Evolutionary conservation across 805 yeast genomes (phyloP), one percentile per base, ranked within the genome.

Genomic region (Hanseniaspora meyeri): DNA sequence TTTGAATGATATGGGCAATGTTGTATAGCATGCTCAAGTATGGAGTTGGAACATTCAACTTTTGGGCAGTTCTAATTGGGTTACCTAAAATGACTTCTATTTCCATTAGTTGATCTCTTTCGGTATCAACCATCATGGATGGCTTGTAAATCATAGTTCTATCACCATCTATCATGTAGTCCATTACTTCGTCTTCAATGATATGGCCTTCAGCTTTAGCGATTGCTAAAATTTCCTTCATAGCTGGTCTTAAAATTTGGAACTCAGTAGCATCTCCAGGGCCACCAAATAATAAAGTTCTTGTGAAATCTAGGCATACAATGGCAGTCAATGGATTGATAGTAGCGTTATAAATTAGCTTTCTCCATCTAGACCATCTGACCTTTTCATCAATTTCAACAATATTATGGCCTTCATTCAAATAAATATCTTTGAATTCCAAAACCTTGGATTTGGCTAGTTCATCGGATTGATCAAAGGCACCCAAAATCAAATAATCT

Each of bases 41-140:
- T 2, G 95, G 95, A 0, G 87, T 74, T 20, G 66, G 61, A n/a
- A 82, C 77, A 0, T 71, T 68, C 9, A 64, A 60, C 59, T 74
- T 74, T 43, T 70, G 68, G 10, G 83, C 85, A 43, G 77, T 72
- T 17, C 66, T 66, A 52, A 84, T 62, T 0, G 84, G 73, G 62
- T 82, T 85, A 4, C 91, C 90, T 51, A 85, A 69, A 59, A 87
- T 82, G 24, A 78, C 83, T 63, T 85, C 89, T 32, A 81, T 67
- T 66, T 87, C 95, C 61, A 85, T 77, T 49, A 81, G 80, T 63
- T 84, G 82, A 29, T 81, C 80, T 60, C 83, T 81, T 51, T 77
- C 70, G 20, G 76, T 75, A 64, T 85, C 93, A 11, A 83, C 84
- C 59, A 77, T 70, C 91, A 85, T 85, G 4, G 89, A 83, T 2